Evolutionary conservation across 169 alveolate species (phyloP).

Genomic region (Eimeria sp.): DNA sequence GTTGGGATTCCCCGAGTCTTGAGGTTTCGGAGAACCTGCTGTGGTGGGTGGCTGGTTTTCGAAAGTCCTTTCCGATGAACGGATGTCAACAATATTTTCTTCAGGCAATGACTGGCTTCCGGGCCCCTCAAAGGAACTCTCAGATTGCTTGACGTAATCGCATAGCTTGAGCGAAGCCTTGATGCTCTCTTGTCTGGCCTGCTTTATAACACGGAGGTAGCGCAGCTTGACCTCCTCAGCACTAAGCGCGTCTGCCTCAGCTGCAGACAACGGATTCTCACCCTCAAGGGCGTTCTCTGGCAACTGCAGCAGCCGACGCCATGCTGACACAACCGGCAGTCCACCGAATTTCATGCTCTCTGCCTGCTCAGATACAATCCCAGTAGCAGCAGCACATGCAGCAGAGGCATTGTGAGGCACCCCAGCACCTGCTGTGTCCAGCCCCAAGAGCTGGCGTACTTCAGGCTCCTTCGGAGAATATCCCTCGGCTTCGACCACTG

Average conservation of each 20-base stretch:
- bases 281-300: conserved; percentile 66
- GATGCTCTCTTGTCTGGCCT: conserved; percentile 38
- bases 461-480: conserved; percentile 45
- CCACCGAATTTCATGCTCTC: not conserved
- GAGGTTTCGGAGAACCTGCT: not conserved
- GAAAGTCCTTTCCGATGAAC: not conserved
- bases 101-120: not conserved
- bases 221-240: conserved; percentile 58
- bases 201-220: not conserved
- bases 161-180: conserved; percentile 48
- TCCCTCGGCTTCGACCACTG: conserved; percentile 63
- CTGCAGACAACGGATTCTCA: conserved; percentile 22
- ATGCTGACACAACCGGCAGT: conserved; percentile 40
- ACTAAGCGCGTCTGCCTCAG: conserved; percentile 37
- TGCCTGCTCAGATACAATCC: not conserved
- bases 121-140: not conserved
- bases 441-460: conserved; percentile 45
- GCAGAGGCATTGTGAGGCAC: conserved; percentile 27
- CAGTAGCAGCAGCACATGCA: not conserved
- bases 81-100: not conserved
- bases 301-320: conserved; percentile 74
- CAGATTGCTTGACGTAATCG: not conserved
- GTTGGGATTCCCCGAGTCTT: not conserved
- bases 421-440: not conserved
- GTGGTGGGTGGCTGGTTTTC: not conserved